A percentile compares a stretch with the other conserved stretches of the same genome.
phyloP scores from a whole-genome alignment of 2,329 filamentous ascomycete species.

The Aspergillus pseudoviridinutans region DNA sequence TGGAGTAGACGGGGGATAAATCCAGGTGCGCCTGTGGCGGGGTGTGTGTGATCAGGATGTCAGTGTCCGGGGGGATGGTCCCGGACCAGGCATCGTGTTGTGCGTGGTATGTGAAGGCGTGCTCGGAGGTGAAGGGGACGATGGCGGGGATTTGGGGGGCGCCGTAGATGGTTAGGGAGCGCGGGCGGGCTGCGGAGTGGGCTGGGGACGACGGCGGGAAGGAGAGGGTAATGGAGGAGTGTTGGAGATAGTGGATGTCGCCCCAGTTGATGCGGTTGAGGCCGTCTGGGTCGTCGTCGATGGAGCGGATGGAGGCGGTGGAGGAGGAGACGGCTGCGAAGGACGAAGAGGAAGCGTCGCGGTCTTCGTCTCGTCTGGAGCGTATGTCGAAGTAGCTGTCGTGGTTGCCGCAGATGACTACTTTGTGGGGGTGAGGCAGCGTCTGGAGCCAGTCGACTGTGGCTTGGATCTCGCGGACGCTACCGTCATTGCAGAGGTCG shows the following conservation, averaged over 20 bases:
- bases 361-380: conserved; percentile 56
- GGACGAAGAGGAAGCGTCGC: conserved; percentile 23
- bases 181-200: conserved; percentile 48
- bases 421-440: conserved; percentile 73
- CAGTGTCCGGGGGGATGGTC: conserved; percentile 66
- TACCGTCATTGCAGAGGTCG: conserved; percentile 74
- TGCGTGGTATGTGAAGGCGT: conserved; percentile 73
- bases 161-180: conserved; percentile 70
- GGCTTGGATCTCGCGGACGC: conserved; percentile 68
- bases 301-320: conserved; percentile 33
- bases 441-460: conserved; percentile 77
- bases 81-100: conserved; percentile 66
- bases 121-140: conserved; percentile 64
- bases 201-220: conserved; percentile 49
- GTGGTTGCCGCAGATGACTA: conserved; percentile 84
- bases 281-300: conserved; percentile 40
- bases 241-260: conserved; percentile 70
- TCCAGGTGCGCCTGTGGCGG: conserved; percentile 71
- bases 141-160: conserved; percentile 69
- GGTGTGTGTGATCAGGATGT: conserved; percentile 77
- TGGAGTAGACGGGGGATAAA: conserved; percentile 50
- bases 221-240: conserved; percentile 59
- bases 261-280: conserved; percentile 61
- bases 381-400: conserved; percentile 76
- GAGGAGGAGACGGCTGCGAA: conserved; percentile 31